Evolutionary conservation across 2,329 filamentous ascomycete genomes (phyloP), one percentile per base, ranked within the genome.

Genomic region (Decorospora gaudefroyi): DNA sequence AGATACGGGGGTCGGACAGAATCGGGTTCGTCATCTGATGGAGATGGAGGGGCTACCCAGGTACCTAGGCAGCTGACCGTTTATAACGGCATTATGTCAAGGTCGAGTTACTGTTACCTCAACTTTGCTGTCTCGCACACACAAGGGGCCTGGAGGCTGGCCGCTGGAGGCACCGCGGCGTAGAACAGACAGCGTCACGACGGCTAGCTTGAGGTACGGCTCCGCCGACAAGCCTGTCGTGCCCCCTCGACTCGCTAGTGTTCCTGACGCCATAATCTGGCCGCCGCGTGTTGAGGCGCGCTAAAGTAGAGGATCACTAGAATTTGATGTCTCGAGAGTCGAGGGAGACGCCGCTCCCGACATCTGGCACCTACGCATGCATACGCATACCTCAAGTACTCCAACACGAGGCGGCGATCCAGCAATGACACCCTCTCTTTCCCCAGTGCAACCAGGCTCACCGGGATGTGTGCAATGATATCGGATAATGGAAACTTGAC

Each of bases 221-320:
- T 27, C 22, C 16, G 13, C 16, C 33, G 18, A n/a, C 18, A 10
- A 32, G 23, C 29, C 34, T 40, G 39, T 34, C 26, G 16, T 31
- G 28, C 32, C 4, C 21, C 12, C 41, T 37, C 43, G 45, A 49
- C 34, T 48, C 29, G 48, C 39, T 37, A 26, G 34, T 51, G 51
- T 56, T 51, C 51, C 51, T 59, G 54, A 57, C 51, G 53, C 57
- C 47, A 57, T 57, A n/a, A n/a, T 49, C 34, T 52, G 46, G 51
- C 50, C 44, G 57, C 51, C 55, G 48, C 55, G 33, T 34, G 40
- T 49, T 43, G 46, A 40, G 53, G 48, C 40, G 50, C 55, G 49
- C 59, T 62, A 59, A 38, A 36, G 39, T 33, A 26, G 17, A 34
- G 22, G 23, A 38, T 38, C 29, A 28, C 12, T 5, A 29, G 38